These are phyloP conservation scores for Aspergillus arachidicola DNA, from an alignment of 2,329 filamentous ascomycete genomes.

Conservation along the genomic window DNA sequence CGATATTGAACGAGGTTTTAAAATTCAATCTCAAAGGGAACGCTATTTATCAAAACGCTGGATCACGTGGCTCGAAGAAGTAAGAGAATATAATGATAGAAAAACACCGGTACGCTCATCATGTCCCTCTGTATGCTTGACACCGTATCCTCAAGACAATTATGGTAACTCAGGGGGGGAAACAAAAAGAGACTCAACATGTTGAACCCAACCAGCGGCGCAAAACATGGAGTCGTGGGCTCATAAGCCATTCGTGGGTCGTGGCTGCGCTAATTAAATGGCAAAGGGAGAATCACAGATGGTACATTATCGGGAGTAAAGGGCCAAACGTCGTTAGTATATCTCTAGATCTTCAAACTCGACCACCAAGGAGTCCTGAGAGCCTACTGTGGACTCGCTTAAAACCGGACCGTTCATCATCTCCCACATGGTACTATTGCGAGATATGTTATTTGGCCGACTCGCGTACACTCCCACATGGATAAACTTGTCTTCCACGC, in stretches of 20 bases:
- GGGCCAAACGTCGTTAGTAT: constrained; percentile 34
- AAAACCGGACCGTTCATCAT: constrained; percentile 38
- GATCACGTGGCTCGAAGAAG: background rate
- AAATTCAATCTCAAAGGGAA: background rate
- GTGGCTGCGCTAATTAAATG: background rate
- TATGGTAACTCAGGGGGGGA: background rate
- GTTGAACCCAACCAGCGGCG: background rate
- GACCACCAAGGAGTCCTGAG: constrained; percentile 47
- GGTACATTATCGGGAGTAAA: background rate
- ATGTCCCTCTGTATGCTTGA: constrained; percentile 1
- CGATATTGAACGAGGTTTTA: background rate
- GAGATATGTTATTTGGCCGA: constrained; percentile 54
- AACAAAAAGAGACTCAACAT: background rate
- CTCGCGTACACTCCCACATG: constrained; percentile 62
- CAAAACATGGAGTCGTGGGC: background rate
- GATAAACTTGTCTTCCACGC: constrained; percentile 60
- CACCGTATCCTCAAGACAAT: background rate
- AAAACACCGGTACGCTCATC: constrained; percentile 7
- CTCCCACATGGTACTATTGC: constrained; percentile 42
- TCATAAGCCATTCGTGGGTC: background rate
- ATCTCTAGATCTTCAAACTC: constrained; percentile 57
- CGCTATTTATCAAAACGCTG: background rate
- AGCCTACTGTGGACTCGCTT: constrained; percentile 26
- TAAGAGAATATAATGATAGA: background rate
- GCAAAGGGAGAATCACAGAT: background rate